Evolutionary conservation across 108 stramenopile genomes (phyloP), one percentile per base, ranked within the genome.

Genomic region (Chaetoceros tenuissimus): DNA sequence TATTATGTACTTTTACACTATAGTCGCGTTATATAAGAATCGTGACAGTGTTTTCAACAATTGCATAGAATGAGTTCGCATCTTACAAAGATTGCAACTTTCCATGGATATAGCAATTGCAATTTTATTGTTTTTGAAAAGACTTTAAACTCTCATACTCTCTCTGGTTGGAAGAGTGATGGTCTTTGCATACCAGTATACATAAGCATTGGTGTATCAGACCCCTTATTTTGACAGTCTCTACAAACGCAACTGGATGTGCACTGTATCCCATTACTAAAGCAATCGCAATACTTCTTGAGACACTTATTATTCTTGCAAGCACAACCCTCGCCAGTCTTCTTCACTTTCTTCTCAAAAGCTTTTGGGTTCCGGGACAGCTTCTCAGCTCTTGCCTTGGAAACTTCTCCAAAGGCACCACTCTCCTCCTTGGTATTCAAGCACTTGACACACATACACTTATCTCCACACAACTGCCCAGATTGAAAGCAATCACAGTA

Each of bases 261-360:
- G 49, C 64, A 64, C 0, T 18, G 2, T 21, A 21, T 48, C 3
- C 48, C 53, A 28, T 57, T 54, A 24, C 17, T 24, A 43, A 34
- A 64, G 43, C 64, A 64, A n/a, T 28, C 56, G 29, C 64, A 64
- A 26, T 64, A 64, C 30, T 64, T 64, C 31, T 64, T 64, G 3
- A 64, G 50, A 54, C 64, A 62, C 60, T 52, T 62, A 3, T 23
- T 55, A 2, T 54, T 53, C 26, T 49, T 64, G 48, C 64, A 64
- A 24, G 48, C 43, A 22, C 64, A 64, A 31, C 64, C 64, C 24
- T 22, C 31, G 3, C 28, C 54, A 2, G 28, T 21, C 24, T 28
- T 2, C 24, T 57, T 64, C 31, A 46, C 56, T 22, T 26, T 17
- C 24, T 56, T 64, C 25, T 34, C 26, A 24, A 64, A 64, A 16